Evolutionary conservation across 1,284 basidiomycete genomes (phyloP).

Genomic region (Ustilago trichophora): DNA sequence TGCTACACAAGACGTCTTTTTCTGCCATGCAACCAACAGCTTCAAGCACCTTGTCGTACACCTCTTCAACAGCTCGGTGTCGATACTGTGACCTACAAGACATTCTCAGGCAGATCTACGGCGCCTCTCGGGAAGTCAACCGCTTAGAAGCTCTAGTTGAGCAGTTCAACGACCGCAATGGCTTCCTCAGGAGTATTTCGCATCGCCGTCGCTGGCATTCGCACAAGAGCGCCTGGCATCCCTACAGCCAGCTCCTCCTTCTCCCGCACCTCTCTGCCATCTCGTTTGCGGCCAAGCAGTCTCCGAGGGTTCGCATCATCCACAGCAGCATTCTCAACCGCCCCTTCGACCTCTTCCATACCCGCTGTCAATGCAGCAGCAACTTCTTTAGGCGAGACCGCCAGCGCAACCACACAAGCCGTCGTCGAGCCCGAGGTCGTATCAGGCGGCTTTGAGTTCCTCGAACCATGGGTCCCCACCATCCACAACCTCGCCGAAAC

Average conservation of each 20-base stretch:
- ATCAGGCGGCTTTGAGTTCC: conserved; percentile 40
- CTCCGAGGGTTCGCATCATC: conserved; percentile 27
- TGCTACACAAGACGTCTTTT: conserved; percentile 5
- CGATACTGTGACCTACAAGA: no score
- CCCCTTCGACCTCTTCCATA: conserved; percentile 1
- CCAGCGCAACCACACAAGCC: conserved; percentile 5
- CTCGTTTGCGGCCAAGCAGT: not conserved
- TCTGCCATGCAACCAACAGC: not conserved
- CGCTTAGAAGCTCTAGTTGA: not conserved
- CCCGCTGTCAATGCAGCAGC: not conserved
- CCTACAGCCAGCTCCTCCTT: conserved; percentile 1
- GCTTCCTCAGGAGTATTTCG: conserved; percentile 14
- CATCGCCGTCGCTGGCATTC: conserved; percentile 13
- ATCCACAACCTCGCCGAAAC: conserved; percentile 45
- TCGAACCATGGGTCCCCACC: conserved; percentile 41
- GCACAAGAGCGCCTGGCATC: conserved; percentile 9
- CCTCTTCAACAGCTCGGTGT: not conserved
- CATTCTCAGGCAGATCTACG: no score
- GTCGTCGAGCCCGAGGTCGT: conserved; percentile 6
- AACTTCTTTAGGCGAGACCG: not conserved
- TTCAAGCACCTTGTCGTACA: not conserved
- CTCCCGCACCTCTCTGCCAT: not conserved
- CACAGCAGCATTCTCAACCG: not conserved
- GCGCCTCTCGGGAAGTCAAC: no score
- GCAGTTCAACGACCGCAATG: conserved; percentile 1